These are phyloP conservation scores for Mycena floridula DNA, from an alignment of 768 basidiomycete genomes.

Conservation along the genomic window DNA sequence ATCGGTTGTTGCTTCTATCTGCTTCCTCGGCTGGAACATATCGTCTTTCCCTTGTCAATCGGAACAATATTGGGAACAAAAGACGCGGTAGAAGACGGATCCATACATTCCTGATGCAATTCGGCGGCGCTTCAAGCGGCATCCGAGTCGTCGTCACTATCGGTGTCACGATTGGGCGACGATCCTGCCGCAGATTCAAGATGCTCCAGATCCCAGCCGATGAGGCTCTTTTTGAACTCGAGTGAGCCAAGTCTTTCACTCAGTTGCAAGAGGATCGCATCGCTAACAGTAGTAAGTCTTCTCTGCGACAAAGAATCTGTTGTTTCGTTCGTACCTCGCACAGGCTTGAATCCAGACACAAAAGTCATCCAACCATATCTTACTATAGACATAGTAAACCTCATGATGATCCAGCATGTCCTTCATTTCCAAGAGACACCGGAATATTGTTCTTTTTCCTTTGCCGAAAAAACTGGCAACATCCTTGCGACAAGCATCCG, in stretches of 20 bases:
- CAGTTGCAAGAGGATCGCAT: constrained; percentile 44
- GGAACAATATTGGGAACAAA: too few species aligned
- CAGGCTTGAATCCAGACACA: constrained; percentile 72
- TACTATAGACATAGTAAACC: constrained; percentile 84
- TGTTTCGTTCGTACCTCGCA: constrained; percentile 68
- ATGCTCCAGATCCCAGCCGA: constrained; percentile 69
- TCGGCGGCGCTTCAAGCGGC: background rate
- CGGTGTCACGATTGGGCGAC: constrained; percentile 30
- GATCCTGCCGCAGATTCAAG: constrained; percentile 53
- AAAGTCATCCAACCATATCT: constrained; percentile 83
- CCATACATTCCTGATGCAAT: too few species aligned
- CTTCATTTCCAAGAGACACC: constrained; percentile 69
- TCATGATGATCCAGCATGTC: constrained; percentile 74
- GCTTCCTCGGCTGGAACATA: too few species aligned
- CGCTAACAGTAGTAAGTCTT: constrained; percentile 33
- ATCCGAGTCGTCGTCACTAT: constrained; percentile 77
- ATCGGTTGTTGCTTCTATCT: too few species aligned
- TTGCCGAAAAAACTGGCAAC: constrained; percentile 48
- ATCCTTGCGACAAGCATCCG: constrained; percentile 63
- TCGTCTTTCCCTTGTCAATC: too few species aligned
- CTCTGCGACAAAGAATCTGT: background rate
- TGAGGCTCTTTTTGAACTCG: constrained; percentile 41
- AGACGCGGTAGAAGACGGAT: too few species aligned
- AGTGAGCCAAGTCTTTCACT: constrained; percentile 33
- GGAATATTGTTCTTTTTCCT: constrained; percentile 57